phyloP scores from a whole-genome alignment of 2,329 filamentous ascomycete species.

The Calonectria montana region DNA sequence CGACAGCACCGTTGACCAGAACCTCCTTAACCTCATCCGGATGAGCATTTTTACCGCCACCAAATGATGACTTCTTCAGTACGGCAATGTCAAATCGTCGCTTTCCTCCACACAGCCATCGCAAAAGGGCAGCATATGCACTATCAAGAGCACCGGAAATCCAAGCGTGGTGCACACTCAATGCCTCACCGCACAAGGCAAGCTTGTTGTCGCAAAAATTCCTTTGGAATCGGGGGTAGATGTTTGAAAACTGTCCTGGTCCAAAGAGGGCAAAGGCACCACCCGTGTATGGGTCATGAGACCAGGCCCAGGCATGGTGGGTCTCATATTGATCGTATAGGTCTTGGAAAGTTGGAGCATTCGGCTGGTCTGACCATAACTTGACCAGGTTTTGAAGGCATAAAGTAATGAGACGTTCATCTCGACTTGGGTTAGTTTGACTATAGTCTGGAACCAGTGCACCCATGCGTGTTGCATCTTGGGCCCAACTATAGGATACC shows the following conservation, averaged over 20 bases:
- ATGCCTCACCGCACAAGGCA: slow-evolving; percentile 51
- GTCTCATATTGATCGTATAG: slow-evolving; percentile 22
- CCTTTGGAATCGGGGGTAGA: slow-evolving; percentile 47
- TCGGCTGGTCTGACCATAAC: slow-evolving; percentile 10
- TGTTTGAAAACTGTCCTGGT: slow-evolving; percentile 51
- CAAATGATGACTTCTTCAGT: slow-evolving; percentile 21
- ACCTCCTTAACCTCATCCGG: slow-evolving; percentile 18
- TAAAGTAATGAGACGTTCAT: slow-evolving; percentile 19
- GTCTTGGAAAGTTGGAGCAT: background rate
- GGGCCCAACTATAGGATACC: slow-evolving; percentile 31
- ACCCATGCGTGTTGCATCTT: slow-evolving; percentile 33
- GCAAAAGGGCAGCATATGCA: slow-evolving; percentile 31
- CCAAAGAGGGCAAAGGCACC: slow-evolving; percentile 56
- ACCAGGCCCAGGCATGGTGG: slow-evolving; percentile 52
- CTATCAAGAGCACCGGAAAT: slow-evolving; percentile 52
- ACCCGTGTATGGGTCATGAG: slow-evolving; percentile 44
- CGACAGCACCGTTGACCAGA: background rate
- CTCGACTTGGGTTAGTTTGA: background rate
- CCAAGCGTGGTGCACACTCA: slow-evolving; percentile 53
- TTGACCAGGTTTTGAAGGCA: slow-evolving; percentile 26
- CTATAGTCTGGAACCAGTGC: slow-evolving; percentile 24
- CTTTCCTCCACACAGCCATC: slow-evolving; percentile 10
- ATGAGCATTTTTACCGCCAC: background rate
- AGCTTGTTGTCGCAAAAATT: slow-evolving; percentile 44
- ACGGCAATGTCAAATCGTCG: accelerated